Conservation (phyloP, 805 yeast genomes). For the Komagataella kurtzmanii region DNA sequence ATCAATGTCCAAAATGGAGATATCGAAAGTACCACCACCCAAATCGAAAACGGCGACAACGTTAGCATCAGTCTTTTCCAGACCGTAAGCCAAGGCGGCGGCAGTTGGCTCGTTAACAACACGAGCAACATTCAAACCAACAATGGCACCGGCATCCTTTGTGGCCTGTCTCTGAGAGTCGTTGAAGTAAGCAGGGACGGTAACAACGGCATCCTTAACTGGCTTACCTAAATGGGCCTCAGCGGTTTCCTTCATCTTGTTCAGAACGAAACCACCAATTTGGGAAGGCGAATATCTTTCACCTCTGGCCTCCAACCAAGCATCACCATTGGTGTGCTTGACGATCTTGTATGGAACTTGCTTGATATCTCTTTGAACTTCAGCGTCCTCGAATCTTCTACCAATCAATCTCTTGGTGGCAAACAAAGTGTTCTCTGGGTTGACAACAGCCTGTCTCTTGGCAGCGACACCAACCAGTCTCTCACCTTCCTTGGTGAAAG, state of each 20-base stretch:
- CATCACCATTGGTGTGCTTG: slow-evolving; percentile 50
- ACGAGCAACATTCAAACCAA: slow-evolving; percentile 81
- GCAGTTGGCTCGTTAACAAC: slow-evolving; percentile 89
- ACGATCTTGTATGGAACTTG: slow-evolving; percentile 54
- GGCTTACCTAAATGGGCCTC: slow-evolving; percentile 82
- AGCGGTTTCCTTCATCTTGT: slow-evolving; percentile 98
- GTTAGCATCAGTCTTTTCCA: slow-evolving; percentile 51
- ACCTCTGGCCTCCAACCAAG: slow-evolving; percentile 44
- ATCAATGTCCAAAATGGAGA: slow-evolving; percentile 91
- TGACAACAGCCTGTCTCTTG: slow-evolving; percentile 62
- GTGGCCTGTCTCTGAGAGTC: slow-evolving; percentile 91
- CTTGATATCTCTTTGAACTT: slow-evolving; percentile 53
- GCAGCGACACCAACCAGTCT: slow-evolving; percentile 58
- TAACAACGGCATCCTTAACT: slow-evolving; percentile 81
- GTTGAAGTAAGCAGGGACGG: slow-evolving; percentile 84
- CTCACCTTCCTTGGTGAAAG: slow-evolving; percentile 36
- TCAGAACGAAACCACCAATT: slow-evolving; percentile 60
- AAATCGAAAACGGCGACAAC: slow-evolving; percentile 89
- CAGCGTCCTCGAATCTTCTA: slow-evolving; percentile 50
- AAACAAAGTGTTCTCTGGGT: slow-evolving; percentile 66
- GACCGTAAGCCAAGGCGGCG: slow-evolving; percentile 91
- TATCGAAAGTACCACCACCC: slow-evolving; percentile 99
- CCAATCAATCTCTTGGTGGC: slow-evolving; percentile 80
- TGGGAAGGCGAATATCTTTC: slow-evolving; percentile 50
- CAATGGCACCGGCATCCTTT: slow-evolving; percentile 96